phyloP scores from a whole-genome alignment of 2,329 filamentous ascomycete genomes.

The Cercospora sp. region DNA sequence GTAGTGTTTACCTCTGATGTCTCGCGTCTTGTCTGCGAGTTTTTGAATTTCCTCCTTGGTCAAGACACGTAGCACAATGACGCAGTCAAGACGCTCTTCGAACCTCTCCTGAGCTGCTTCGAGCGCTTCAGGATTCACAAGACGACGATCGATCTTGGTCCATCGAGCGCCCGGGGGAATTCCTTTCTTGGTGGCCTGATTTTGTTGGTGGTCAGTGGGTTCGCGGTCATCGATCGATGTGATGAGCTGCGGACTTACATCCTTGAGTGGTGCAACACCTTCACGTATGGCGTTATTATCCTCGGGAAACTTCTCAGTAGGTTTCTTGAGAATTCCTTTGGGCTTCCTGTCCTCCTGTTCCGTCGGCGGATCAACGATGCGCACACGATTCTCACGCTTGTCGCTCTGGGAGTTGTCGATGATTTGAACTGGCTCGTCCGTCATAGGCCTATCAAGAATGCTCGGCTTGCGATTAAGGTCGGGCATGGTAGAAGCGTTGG shows the following conservation, averaged over 20 bases:
- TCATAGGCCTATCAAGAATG: constrained; percentile 37
- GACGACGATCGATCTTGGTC: constrained; percentile 86
- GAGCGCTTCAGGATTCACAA: constrained; percentile 87
- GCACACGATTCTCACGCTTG: constrained; percentile 44
- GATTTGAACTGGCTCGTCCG: constrained; percentile 33
- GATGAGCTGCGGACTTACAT: constrained; percentile 44
- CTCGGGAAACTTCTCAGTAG: constrained; percentile 81
- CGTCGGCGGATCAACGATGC: constrained; percentile 69
- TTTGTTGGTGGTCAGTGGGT: constrained; percentile 13
- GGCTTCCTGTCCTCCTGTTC: constrained; percentile 65
- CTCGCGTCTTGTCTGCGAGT: constrained; percentile 77
- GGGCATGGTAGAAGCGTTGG: constrained; percentile 15
- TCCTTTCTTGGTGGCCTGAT: constrained; percentile 39
- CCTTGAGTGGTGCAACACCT: constrained; percentile 90
- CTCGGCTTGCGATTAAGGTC: constrained; percentile 34
- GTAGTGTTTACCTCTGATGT: constrained; percentile 62
- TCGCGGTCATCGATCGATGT: background rate
- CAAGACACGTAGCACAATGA: constrained; percentile 86
- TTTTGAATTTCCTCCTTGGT: constrained; percentile 86
- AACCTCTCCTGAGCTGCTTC: constrained; percentile 86
- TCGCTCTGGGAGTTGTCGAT: constrained; percentile 39
- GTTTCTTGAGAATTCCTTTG: constrained; percentile 83
- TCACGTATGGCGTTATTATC: constrained; percentile 80
- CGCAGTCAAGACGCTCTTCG: constrained; percentile 88
- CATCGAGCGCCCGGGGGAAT: constrained; percentile 71